Evolutionary conservation across 2,329 filamentous ascomycete species (phyloP).

Genomic region (Neurospora sp.): DNA sequence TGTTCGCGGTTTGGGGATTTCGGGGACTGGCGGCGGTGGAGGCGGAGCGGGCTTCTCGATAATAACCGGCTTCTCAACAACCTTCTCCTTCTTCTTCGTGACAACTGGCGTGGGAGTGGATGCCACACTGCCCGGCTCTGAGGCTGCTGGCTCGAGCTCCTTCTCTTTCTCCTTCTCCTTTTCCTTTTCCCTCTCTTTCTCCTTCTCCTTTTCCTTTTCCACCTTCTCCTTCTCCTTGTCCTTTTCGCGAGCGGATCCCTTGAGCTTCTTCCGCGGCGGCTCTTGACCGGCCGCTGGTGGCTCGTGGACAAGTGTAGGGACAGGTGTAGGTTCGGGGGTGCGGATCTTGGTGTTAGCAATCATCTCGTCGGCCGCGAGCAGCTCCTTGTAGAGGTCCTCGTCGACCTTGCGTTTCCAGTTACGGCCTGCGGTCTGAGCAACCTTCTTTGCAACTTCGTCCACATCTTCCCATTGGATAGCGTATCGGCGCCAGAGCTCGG

Average conservation of each 20-base stretch:
- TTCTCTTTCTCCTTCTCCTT: slow-evolving; percentile 27
- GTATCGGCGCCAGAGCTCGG: slow-evolving; percentile 90
- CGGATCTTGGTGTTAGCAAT: slow-evolving; percentile 32
- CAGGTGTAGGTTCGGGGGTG: slow-evolving; percentile 24
- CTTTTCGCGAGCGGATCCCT: slow-evolving; percentile 25
- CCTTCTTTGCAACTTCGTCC: slow-evolving; percentile 84
- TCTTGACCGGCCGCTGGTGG: slow-evolving; percentile 28
- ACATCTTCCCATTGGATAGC: slow-evolving; percentile 92
- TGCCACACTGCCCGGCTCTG: slow-evolving; percentile 34
- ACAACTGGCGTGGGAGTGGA: slow-evolving; percentile 14
- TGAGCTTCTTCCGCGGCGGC: slow-evolving; percentile 57
- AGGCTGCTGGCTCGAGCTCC: slow-evolving; percentile 36
- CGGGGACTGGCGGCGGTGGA: slow-evolving; percentile 57
- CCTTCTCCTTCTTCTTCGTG: slow-evolving; percentile 53
- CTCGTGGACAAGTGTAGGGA: slow-evolving; percentile 14
- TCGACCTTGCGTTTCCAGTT: slow-evolving; percentile 85
- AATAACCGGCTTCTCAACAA: slow-evolving; percentile 35
- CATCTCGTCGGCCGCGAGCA: slow-evolving; percentile 56
- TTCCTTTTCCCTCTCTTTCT: background rate
- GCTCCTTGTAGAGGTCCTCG: slow-evolving; percentile 75
- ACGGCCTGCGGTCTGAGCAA: slow-evolving; percentile 67
- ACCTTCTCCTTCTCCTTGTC: background rate
- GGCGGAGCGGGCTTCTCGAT: slow-evolving; percentile 22
- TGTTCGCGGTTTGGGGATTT: slow-evolving; percentile 66
- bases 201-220: background rate